Conservation (phyloP, 2,329 filamentous ascomycete species). For the Fusarium bulbicola region DNA sequence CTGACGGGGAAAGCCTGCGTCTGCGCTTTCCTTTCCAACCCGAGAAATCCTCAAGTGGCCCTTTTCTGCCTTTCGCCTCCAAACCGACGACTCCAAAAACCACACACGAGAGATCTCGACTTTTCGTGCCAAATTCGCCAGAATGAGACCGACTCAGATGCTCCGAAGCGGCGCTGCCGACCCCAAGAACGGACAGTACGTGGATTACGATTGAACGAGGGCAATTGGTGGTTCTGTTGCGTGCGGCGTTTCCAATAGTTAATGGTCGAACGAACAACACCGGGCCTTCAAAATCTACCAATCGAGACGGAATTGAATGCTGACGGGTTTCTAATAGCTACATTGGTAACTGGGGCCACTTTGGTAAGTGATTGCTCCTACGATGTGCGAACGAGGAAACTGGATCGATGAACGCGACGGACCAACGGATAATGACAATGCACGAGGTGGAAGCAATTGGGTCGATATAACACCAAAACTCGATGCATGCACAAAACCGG, state of each 20-base stretch:
- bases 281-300: constrained; percentile 18
- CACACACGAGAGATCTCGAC: constrained; percentile 32
- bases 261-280: constrained; percentile 16
- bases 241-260: constrained; percentile 47
- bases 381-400: constrained; percentile 30
- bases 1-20: constrained; percentile 40
- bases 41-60: constrained; percentile 43
- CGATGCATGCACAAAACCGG: background rate
- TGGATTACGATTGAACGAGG: constrained; percentile 27
- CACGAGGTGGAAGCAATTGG: constrained; percentile 31
- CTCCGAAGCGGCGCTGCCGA: constrained; percentile 46
- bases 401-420: constrained; percentile 34
- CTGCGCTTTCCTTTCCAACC: constrained; percentile 41
- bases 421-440: constrained; percentile 33
- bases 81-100: constrained; percentile 36
- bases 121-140: constrained; percentile 41
- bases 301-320: constrained; percentile 23
- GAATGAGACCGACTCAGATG: constrained; percentile 55
- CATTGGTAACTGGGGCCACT: constrained; percentile 77
- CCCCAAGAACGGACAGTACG: constrained; percentile 51
- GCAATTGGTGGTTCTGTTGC: constrained; percentile 31
- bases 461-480: background rate
- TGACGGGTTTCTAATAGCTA: constrained; percentile 61
- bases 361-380: constrained; percentile 67
- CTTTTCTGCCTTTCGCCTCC: constrained; percentile 40